Base-by-base conservation (phyloP, 306 rosid species). In the Rosa chinensis region DNA sequence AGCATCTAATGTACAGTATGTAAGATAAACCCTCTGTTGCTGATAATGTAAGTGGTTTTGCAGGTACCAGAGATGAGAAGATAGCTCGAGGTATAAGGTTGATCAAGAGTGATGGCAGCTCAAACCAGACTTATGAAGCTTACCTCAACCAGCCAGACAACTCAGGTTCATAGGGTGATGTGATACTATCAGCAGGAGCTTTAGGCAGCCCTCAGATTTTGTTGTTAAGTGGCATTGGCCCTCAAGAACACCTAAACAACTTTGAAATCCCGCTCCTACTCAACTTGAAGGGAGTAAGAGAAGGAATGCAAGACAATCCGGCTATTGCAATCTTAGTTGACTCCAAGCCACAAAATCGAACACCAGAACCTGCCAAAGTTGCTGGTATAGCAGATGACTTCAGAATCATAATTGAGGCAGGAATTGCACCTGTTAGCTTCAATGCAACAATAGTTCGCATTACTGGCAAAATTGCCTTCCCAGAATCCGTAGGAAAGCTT, bases 171-270 rank as follows among this genome's bases (percentile, higher is more conserved):
- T 44, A 56, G 45, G 93, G 97, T n/a, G 93, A 90, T 52, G 88
- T 92, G 9, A 92, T 92, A 77, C 80, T 90, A 49, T 73, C 93
- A 58, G 96, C 96, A 53, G 96, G 93, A 48, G 91, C 96, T 42
- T 69, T 90, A 61, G 92, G 97, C 52, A 90, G 96, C 77, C 96
- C 97, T 43, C 97, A 92, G 76, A 80, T 90, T 39, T 80, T 92
- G 20, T 43, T 92, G 66, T 78, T 88, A 73, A 90, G 93, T 25
- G 97, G 93, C 72, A 84, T 92, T 48, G 97, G 96, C 83, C 89
- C 93, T 82, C 79, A 75, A 5, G 48, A 86, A 76, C 90, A 88
- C 52, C 86, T 90, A 17, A 75, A 50, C 32, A 80, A 2, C 37
- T 32, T 32, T 32, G 37, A 32, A 32, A 32, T 32, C 37, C 37